Evolutionary conservation across 176 grass and related monocot genomes (phyloP).

Genomic region (Avena atlantica): DNA sequence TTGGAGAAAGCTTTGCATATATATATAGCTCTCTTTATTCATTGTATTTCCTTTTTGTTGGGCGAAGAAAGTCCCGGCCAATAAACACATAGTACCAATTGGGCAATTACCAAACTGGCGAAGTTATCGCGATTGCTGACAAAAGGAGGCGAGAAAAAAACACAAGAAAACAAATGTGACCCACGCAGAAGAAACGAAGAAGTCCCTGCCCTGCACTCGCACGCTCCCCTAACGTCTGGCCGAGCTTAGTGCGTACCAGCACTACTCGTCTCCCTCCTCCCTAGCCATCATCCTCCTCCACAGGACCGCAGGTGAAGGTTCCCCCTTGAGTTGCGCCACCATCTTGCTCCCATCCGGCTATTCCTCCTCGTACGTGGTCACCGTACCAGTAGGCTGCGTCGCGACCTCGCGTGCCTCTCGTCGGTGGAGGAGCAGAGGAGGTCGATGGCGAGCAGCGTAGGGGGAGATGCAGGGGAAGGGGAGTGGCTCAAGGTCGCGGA

Average conservation of each 20-base stretch:
- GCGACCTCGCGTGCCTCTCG: background rate
- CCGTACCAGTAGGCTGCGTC: background rate
- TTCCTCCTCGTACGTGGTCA: background rate
- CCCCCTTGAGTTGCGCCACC: background rate
- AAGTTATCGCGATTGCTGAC: background rate
- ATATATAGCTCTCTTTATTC: background rate
- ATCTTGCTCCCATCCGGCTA: background rate
- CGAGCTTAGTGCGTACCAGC: background rate
- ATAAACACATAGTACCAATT: no score
- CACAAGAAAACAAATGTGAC: background rate
- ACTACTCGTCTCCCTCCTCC: background rate
- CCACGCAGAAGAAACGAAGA: slow-evolving; percentile 3
- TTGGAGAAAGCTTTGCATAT: no score
- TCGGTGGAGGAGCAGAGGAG: background rate
- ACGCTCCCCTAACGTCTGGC: background rate
- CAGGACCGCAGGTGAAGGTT: background rate
- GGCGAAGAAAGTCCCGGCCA: background rate
- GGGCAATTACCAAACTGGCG: no score
- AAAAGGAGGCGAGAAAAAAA: background rate
- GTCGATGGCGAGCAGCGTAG: slow-evolving; percentile 23
- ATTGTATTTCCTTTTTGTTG: background rate
- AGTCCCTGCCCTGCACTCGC: background rate
- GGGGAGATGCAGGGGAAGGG: slow-evolving; percentile 26
- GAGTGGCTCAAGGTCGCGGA: slow-evolving; percentile 58
- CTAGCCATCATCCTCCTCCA: background rate